phyloP scores from a whole-genome alignment of 345 rosid genomes.

The Sapria himalayana region DNA sequence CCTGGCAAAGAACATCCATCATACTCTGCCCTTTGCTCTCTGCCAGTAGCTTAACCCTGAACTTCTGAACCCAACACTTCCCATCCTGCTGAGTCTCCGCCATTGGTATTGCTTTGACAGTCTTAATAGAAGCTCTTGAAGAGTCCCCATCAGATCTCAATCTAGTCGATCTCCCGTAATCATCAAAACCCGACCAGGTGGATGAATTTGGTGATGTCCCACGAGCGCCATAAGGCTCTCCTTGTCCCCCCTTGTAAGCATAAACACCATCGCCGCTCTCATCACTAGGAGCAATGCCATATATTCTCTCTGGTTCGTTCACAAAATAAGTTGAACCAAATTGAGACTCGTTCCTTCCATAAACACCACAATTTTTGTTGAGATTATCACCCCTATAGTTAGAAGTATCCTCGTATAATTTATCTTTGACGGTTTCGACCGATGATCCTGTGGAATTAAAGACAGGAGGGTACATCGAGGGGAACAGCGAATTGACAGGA shows the following conservation, averaged over 20 bases:
- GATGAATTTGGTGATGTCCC: slow-evolving; percentile 78
- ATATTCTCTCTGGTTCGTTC: slow-evolving; percentile 35
- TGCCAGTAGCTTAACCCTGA: slow-evolving; percentile 72
- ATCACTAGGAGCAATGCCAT: slow-evolving; percentile 23
- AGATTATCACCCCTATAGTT: slow-evolving; percentile 26
- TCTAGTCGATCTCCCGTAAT: slow-evolving; percentile 71
- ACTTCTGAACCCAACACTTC: slow-evolving; percentile 79
- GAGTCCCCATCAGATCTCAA: slow-evolving; percentile 38
- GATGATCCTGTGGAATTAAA: slow-evolving; percentile 22
- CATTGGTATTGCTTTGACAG: slow-evolving; percentile 82
- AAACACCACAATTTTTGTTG: slow-evolving; percentile 28
- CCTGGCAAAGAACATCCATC: slow-evolving; percentile 94
- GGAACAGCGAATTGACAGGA: slow-evolving; percentile 7
- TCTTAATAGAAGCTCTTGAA: slow-evolving; percentile 30
- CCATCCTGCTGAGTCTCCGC: slow-evolving; percentile 64
- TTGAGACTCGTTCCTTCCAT: slow-evolving; percentile 24
- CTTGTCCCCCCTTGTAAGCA: slow-evolving; percentile 71
- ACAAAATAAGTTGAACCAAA: slow-evolving; percentile 39
- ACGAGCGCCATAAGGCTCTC: slow-evolving; percentile 85
- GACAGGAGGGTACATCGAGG: slow-evolving; percentile 25
- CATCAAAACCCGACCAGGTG: slow-evolving; percentile 50
- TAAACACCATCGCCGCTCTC: slow-evolving; percentile 66
- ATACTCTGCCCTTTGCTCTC: slow-evolving; percentile 72
- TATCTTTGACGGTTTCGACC: slow-evolving; percentile 20
- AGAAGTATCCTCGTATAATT: slow-evolving; percentile 25